Conservation (phyloP, 257 asterid species). For the Cruciata laevipes region DNA sequence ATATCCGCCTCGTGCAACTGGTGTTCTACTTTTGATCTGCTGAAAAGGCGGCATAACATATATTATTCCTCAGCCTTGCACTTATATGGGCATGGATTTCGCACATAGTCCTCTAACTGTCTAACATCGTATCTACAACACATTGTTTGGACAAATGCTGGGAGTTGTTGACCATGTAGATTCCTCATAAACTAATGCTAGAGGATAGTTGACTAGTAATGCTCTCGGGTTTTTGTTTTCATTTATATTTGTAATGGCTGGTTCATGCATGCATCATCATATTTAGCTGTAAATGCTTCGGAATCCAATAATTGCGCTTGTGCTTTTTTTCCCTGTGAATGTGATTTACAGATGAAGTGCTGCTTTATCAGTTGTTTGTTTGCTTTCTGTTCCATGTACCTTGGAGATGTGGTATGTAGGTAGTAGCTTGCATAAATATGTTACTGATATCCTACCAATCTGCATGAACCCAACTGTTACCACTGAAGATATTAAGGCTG, state of each 20-base stretch:
- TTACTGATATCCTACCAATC: too few relatives aligned
- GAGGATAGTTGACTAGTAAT: not conserved
- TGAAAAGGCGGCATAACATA: not conserved
- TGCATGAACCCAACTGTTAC: too few relatives aligned
- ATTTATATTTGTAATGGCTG: not conserved
- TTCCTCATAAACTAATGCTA: constrained; percentile 1
- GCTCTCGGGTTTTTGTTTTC: not conserved
- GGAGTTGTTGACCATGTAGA: not conserved
- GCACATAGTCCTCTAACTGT: constrained; percentile 1
- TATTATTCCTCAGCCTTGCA: not conserved
- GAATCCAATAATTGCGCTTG: not conserved
- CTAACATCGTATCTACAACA: not conserved
- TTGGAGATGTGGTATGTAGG: not conserved
- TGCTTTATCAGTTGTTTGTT: not conserved
- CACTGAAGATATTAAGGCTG: too few relatives aligned
- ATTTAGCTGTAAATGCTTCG: not conserved
- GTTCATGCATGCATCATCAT: not conserved
- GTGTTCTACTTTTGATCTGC: not conserved
- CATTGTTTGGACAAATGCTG: not conserved
- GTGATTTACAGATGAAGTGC: not conserved
- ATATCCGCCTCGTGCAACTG: not conserved
- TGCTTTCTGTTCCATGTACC: not conserved
- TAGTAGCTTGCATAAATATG: too few relatives aligned
- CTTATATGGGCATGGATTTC: not conserved
- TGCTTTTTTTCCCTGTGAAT: not conserved